Evolutionary conservation across 495 filamentous ascomycete genomes (phyloP), one percentile per base, ranked within the genome.

Genomic region (Penicillium canescens): DNA sequence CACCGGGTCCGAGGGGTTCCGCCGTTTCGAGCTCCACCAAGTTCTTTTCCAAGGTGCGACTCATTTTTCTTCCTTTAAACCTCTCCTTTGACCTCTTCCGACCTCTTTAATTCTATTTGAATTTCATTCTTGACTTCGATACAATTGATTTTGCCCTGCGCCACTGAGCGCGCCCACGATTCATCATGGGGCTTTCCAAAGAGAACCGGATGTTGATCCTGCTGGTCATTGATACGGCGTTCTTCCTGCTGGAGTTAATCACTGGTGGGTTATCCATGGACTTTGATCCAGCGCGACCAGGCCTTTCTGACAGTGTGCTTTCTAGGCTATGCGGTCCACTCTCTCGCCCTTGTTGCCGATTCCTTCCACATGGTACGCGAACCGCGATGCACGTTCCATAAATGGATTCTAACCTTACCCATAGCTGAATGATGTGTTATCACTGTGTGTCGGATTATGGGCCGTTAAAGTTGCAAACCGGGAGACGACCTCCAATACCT

Each of bases 281-380:
- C 10, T 6, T 10, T 21, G n/a, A 2, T 10, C 34, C 2, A 37
- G 18, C 12, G 28, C 23, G 24, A 24, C 20, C 20, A 6, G 23
- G 44, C 13, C 18, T 42, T 18, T 38, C 59, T 71, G 39, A 71
- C 55, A 21, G 4, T 13, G 16, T 41, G 31, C 39, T 34, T 43
- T 4, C 24, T 48, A 86, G 83, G 94, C 48, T 90, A 94, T 71
- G 71, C 82, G 38, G 91, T 95, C 48, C 86, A 90, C 61, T 98
- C 94, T 24, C 83, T 98, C 55, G 94, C 94, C 14, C 80, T 98
- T 50, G 89, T 95, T 63, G 94, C 94, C 35, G 94, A 98, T 76
- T 90, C 94, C 50, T 98, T 98, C 74, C 94, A 98, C 64, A 98
- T 98, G 94, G 91, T 93, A 75, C 61, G 78, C 54, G 38, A 36